Base-by-base conservation (phyloP, 768 basidiomycete species). In the Phanerodontia chrysosporium region DNA sequence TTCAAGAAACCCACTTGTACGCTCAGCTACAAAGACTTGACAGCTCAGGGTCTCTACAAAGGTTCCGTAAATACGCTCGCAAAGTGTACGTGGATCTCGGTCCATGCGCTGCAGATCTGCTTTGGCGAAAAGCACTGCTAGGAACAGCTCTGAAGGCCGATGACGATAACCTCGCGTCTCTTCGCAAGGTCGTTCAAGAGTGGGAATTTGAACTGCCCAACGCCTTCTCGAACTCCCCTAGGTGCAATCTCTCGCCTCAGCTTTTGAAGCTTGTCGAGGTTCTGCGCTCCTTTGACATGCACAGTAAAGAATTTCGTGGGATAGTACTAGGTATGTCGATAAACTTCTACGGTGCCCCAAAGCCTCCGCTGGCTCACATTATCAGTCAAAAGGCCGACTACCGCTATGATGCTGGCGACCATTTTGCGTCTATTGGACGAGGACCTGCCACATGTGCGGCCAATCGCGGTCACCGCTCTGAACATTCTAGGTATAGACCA, bases 231-330 rank as follows among this genome's bases (percentile, higher is more conserved):
- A 76, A 74, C 25, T 87, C 86, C 6, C 71, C 72, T 55, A 77
- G 82, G 5, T 85, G 83, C 66, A 92, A 92, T 64, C 81, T 89
- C 18, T 83, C 85, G 0, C 82, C 82, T 1, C 91, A 92, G 60
- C 83, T 91, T 60, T 64, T 79, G 44, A 80, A 76, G 62, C 68
- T 92, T 25, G 73, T 86, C 2, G 80, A 89, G 49, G 72, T 84
- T 45, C 74, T 92, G 44, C 78, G 78, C 57, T 76, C 80, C 1
- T 86, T 80, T 66, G 75, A 77, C 58, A 72, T 76, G 14, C 76
- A 80, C 49, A 83, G 82, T 5, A 78, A 83, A 52, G 64, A 68
- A 3, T 91, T 92, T 66, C 82, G 87, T 46, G 87, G 83, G 16
- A 76, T 92, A 24, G 67, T 87, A 39, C 78, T 84, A 62, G 89